phyloP scores from a whole-genome alignment of 2,329 filamentous ascomycete species.

The Fusarium palustre region DNA sequence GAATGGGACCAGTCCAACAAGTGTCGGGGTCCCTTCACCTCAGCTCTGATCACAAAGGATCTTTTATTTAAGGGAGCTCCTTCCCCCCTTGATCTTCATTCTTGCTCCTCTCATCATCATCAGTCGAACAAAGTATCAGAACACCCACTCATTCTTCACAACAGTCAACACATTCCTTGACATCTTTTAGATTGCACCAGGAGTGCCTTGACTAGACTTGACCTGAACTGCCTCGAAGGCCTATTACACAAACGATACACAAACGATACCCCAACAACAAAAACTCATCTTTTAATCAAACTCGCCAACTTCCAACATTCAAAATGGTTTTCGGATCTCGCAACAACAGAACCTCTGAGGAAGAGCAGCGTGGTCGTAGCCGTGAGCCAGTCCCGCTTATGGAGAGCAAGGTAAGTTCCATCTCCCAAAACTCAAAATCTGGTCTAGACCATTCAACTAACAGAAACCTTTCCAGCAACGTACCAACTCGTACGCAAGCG shows the following conservation, averaged over 20 bases:
- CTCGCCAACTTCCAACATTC: slow-evolving; percentile 1
- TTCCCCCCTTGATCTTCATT: slow-evolving; percentile 12
- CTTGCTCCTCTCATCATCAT: slow-evolving; percentile 7
- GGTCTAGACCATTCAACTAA: slow-evolving; percentile 33
- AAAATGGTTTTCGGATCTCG: slow-evolving; percentile 32
- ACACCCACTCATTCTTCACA: slow-evolving; percentile 12
- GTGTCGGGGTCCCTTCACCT: slow-evolving; percentile 18
- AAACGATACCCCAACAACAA: slow-evolving; percentile 28
- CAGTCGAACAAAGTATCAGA: background rate
- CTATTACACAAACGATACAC: slow-evolving; percentile 32
- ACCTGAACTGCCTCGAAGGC: slow-evolving; percentile 34
- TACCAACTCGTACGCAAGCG: slow-evolving; percentile 49
- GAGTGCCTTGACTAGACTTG: slow-evolving; percentile 30
- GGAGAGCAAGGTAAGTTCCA: slow-evolving; percentile 41
- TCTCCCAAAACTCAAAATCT: slow-evolving; percentile 9
- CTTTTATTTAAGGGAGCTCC: slow-evolving; percentile 36
- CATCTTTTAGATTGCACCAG: slow-evolving; percentile 40
- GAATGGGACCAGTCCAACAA: slow-evolving; percentile 1
- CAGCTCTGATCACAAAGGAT: slow-evolving; percentile 14
- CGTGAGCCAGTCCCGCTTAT: slow-evolving; percentile 41
- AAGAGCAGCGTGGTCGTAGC: slow-evolving; percentile 40
- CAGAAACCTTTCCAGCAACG: slow-evolving; percentile 38
- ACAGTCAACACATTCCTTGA: slow-evolving; percentile 35
- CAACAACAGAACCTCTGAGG: slow-evolving; percentile 35
- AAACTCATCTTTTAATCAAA: background rate